Percentiles rank a stretch among this genome's conserved stretches.
Conservation (phyloP, 345 rosid genomes). For the Nasturtium officinale region DNA sequence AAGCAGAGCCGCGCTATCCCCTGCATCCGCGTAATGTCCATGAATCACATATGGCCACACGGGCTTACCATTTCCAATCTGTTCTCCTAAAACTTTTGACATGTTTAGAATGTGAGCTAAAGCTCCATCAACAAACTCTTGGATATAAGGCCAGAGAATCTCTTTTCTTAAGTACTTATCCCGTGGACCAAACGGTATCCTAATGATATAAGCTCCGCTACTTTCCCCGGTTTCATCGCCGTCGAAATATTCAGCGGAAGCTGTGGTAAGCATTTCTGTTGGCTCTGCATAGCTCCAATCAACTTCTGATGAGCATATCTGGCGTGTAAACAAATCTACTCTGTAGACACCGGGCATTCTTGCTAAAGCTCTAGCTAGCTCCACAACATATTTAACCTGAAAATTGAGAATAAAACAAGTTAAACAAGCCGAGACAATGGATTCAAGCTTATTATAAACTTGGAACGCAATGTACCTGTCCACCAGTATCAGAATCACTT, state of each 20-base stretch:
- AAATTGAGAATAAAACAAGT: not conserved
- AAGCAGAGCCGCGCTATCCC: conserved; percentile 85
- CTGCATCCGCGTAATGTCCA: conserved; percentile 97
- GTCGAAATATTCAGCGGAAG: conserved; percentile 60
- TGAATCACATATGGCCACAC: conserved; percentile 98
- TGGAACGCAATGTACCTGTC: conserved; percentile 63
- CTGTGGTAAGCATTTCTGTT: conserved; percentile 83
- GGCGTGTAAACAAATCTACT: conserved; percentile 95
- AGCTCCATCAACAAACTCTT: conserved; percentile 97
- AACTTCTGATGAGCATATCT: conserved; percentile 77
- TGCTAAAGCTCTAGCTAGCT: conserved; percentile 92
- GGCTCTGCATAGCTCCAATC: conserved; percentile 99
- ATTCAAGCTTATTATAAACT: not conserved
- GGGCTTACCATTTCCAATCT: conserved; percentile 81
- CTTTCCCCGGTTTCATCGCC: conserved; percentile 80
- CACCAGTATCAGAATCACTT: conserved; percentile 97
- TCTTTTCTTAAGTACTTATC: conserved; percentile 82
- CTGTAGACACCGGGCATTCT: conserved; percentile 96
- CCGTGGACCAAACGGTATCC: conserved; percentile 95
- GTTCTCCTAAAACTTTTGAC: conserved; percentile 89
- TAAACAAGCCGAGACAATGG: too few relatives aligned
- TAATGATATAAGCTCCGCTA: conserved; percentile 87
- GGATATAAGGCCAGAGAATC: conserved; percentile 84
- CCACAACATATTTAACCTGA: conserved; percentile 96
- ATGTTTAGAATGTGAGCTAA: conserved; percentile 83